Evolutionary conservation across 352 stramenopile genomes (phyloP).

Genomic region (Thalassiosira allenii): DNA sequence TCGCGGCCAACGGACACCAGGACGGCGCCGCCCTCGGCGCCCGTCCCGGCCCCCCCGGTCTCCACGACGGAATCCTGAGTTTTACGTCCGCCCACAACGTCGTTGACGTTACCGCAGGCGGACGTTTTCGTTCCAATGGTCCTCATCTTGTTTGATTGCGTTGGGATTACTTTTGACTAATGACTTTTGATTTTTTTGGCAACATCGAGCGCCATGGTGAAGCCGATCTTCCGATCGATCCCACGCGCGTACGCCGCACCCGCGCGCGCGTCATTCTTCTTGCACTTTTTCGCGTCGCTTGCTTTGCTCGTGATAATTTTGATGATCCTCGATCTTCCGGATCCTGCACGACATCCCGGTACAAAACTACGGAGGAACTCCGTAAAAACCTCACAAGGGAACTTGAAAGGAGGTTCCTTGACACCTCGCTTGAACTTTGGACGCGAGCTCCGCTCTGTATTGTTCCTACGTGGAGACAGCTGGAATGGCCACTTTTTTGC

Average conservation of each 20-base stretch:
- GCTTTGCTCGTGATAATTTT: not conserved
- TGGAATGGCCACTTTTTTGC: not conserved
- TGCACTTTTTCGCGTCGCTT: too few relatives aligned
- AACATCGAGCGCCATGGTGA: too few relatives aligned
- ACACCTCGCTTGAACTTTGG: not conserved
- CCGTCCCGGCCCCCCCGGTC: constrained; percentile 13
- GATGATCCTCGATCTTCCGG: not conserved
- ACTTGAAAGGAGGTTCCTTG: not conserved
- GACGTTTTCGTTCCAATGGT: constrained; percentile 72
- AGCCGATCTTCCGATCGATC: too few relatives aligned
- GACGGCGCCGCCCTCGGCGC: constrained; percentile 1
- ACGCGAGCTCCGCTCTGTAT: not conserved
- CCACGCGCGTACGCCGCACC: too few relatives aligned
- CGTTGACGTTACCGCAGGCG: constrained; percentile 63
- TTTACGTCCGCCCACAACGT: constrained; percentile 52
- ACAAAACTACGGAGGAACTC: not conserved
- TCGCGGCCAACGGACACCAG: constrained; percentile 22
- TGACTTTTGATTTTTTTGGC: constrained; percentile 46
- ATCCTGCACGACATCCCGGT: not conserved
- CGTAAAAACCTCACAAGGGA: not conserved
- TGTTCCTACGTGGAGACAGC: not conserved
- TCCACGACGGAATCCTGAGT: constrained; percentile 53
- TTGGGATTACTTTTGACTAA: constrained; percentile 72
- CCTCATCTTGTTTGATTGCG: constrained; percentile 41
- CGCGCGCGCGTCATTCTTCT: too few relatives aligned